A percentile compares a stretch with the other conserved stretches of the same genome.
These are phyloP conservation scores for Taiwanofungus camphoratus DNA, from an alignment of 1,284 basidiomycete species.

Conservation along the genomic window DNA sequence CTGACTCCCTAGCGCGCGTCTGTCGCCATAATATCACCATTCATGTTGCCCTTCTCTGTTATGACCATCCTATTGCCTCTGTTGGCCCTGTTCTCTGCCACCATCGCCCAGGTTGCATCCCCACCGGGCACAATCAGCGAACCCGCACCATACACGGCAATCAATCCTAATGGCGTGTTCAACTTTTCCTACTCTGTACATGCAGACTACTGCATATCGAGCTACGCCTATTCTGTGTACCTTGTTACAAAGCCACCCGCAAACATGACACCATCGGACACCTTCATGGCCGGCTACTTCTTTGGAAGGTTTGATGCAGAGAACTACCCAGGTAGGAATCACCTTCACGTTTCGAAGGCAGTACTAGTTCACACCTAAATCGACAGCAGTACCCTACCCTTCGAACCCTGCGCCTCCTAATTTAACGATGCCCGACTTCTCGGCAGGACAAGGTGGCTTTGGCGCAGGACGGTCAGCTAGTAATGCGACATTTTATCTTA, in stretches of 20 bases:
- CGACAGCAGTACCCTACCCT: constrained; percentile 32
- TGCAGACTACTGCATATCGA: constrained; percentile 39
- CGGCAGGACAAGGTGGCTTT: constrained; percentile 35
- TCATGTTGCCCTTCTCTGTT: background rate
- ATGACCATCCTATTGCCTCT: constrained; percentile 9
- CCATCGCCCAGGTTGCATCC: constrained; percentile 5
- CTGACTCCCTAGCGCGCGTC: too few species aligned
- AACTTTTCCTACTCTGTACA: constrained; percentile 35
- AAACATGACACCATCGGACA: constrained; percentile 21
- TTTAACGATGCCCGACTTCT: constrained; percentile 45
- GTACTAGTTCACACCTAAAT: too few species aligned
- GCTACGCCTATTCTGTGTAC: constrained; percentile 40
- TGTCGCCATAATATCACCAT: too few species aligned
- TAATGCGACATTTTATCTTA: constrained; percentile 34
- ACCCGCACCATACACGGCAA: constrained; percentile 28
- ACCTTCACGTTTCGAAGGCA: too few species aligned
- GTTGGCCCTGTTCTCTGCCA: constrained; percentile 5
- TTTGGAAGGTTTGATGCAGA: constrained; percentile 36
- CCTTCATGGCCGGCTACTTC: constrained; percentile 33
- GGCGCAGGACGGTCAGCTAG: constrained; percentile 29
- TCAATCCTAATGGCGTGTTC: constrained; percentile 28
- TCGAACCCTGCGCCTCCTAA: constrained; percentile 35
- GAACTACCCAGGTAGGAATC: constrained; percentile 37
- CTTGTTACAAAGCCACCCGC: constrained; percentile 29
- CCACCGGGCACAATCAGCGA: constrained; percentile 20